Evolutionary conservation across 2,329 filamentous ascomycete species (phyloP).

Genomic region (Zymoseptoria brevis): DNA sequence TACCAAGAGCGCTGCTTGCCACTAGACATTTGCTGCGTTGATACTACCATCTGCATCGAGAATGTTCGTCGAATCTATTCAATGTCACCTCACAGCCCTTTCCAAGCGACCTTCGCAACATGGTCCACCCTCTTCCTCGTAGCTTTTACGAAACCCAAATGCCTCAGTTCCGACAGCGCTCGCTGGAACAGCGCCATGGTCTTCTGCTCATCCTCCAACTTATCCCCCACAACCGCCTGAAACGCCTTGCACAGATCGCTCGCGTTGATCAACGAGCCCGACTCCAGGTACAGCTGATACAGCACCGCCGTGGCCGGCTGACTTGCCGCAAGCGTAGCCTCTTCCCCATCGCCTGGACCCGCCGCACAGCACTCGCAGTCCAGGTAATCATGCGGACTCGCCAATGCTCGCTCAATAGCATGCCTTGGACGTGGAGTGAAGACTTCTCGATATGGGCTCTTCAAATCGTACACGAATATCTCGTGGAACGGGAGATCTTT

Average conservation of each 20-base stretch:
- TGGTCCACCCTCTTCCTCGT: constrained; percentile 92
- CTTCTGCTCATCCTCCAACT: constrained; percentile 28
- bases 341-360: constrained; percentile 35
- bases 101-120: constrained; percentile 73
- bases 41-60: background rate
- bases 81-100: constrained; percentile 51
- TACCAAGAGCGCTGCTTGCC: constrained; percentile 83
- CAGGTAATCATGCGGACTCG: constrained; percentile 68
- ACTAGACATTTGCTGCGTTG: constrained; percentile 45
- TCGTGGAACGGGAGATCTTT: constrained; percentile 57
- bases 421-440: constrained; percentile 66
- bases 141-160: constrained; percentile 77
- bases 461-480: constrained; percentile 66
- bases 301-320: constrained; percentile 65
- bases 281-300: constrained; percentile 73
- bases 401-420: constrained; percentile 63
- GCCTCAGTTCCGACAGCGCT: constrained; percentile 73
- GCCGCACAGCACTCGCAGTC: constrained; percentile 59
- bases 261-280: constrained; percentile 67
- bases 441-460: constrained; percentile 61
- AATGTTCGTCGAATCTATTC: background rate
- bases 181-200: constrained; percentile 68
- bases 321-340: constrained; percentile 46
- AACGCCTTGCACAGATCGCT: constrained; percentile 76
- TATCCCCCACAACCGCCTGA: constrained; percentile 51